Conservation (phyloP, 805 yeast species). For the Tetrapisispora iriomotensis region DNA sequence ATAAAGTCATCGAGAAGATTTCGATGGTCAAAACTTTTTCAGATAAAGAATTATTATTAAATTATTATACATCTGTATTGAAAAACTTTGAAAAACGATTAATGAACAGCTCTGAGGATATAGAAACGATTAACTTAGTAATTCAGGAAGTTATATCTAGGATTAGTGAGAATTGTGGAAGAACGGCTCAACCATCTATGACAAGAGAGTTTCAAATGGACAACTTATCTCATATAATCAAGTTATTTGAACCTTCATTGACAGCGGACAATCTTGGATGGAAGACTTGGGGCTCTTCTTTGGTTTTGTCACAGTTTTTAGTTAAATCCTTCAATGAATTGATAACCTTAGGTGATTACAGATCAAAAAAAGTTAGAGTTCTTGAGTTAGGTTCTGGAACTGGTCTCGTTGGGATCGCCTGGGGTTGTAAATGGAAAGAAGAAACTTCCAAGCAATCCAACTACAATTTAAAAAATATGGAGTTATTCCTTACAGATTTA, state of each 20-base stretch:
- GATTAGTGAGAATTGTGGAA: constrained; percentile 73
- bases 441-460: constrained; percentile 14
- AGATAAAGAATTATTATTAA: constrained; percentile 40
- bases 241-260: constrained; percentile 70
- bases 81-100: constrained; percentile 7
- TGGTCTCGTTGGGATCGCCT: constrained; percentile 75
- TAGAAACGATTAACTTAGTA: not conserved
- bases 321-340: constrained; percentile 8
- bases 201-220: constrained; percentile 47
- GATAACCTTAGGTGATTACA: not conserved
- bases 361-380: constrained; percentile 21
- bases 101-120: constrained; percentile 1
- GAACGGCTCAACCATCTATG: constrained; percentile 71
- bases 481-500: constrained; percentile 60
- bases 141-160: constrained; percentile 50
- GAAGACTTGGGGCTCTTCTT: constrained; percentile 94
- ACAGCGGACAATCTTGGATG: constrained; percentile 82
- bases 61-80: constrained; percentile 36
- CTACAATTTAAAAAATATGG: constrained; percentile 33
- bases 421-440: constrained; percentile 30
- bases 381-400: constrained; percentile 94
- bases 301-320: constrained; percentile 52
- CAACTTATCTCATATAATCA: constrained; percentile 23
- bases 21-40: constrained; percentile 33
- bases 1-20: constrained; percentile 23